Conservation (phyloP, 768 basidiomycete species). For the Lepiota brunneoincarnata region DNA sequence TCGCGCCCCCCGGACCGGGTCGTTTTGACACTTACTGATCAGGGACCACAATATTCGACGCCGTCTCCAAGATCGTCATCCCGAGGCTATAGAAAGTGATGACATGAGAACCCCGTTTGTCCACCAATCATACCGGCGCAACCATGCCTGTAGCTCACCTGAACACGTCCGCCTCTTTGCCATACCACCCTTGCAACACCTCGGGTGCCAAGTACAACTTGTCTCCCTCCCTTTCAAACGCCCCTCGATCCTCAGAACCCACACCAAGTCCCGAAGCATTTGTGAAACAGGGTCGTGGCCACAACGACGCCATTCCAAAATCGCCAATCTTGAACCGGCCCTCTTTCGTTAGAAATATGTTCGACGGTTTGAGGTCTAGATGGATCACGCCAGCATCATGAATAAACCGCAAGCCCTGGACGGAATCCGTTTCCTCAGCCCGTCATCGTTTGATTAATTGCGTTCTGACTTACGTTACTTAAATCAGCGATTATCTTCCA, state of each 20-base stretch:
- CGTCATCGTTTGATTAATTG: conserved; percentile 23
- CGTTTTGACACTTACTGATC: conserved; percentile 71
- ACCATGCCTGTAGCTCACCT: conserved; percentile 60
- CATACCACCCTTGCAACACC: conserved; percentile 87
- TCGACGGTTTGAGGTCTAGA: conserved; percentile 96
- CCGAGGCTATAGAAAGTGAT: conserved; percentile 64
- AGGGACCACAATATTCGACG: conserved; percentile 94
- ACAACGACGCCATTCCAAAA: conserved; percentile 96
- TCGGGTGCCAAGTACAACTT: conserved; percentile 97
- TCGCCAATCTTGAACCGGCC: conserved; percentile 97
- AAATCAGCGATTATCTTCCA: conserved; percentile 97
- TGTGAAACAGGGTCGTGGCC: conserved; percentile 58
- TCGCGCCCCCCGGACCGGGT: conserved; percentile 5
- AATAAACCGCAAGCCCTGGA: conserved; percentile 83
- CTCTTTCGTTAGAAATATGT: conserved; percentile 84
- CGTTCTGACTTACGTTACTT: conserved; percentile 64
- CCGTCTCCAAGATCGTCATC: conserved; percentile 93
- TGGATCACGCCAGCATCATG: conserved; percentile 89
- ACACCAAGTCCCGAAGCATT: conserved; percentile 3
- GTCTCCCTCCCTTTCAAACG: conserved; percentile 95
- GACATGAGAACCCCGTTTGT: conserved; percentile 37
- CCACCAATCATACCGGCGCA: conserved; percentile 20
- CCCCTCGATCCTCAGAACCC: conserved; percentile 31
- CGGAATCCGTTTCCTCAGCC: conserved; percentile 9
- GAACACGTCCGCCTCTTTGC: conserved; percentile 95